A percentile compares a stretch with the other conserved stretches of the same genome.
phyloP scores from a whole-genome alignment of 2,329 filamentous ascomycete species.

The Trichoderma brevicompactum region DNA sequence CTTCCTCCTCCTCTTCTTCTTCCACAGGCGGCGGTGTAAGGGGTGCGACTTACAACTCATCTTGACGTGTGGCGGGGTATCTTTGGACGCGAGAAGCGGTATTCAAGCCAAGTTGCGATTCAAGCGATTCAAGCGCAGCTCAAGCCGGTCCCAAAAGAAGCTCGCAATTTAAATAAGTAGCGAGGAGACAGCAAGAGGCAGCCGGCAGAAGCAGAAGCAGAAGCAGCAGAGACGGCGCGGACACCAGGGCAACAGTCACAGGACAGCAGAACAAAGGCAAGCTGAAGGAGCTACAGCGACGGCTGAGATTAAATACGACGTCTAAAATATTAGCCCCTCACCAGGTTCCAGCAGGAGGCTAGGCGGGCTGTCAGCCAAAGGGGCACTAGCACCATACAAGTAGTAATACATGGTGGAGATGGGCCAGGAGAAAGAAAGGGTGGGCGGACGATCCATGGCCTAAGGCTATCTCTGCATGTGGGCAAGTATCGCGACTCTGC shows the following conservation, averaged over 20 bases:
- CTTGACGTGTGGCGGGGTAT: constrained; percentile 33
- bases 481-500: constrained; percentile 1
- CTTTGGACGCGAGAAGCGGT: not conserved
- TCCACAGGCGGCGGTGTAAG: not conserved
- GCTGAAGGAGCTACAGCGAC: constrained; percentile 26
- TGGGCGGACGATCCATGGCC: constrained; percentile 16
- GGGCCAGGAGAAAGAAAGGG: constrained; percentile 2
- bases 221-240: not conserved
- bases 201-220: not conserved
- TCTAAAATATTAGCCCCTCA: constrained; percentile 14
- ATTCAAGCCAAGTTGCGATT: constrained; percentile 6
- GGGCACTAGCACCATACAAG: constrained; percentile 15
- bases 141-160: not conserved
- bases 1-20: not conserved
- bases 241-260: not conserved
- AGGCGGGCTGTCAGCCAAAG: constrained; percentile 16
- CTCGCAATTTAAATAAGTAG: not conserved
- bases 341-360: not conserved
- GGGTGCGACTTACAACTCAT: constrained; percentile 48
- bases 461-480: constrained; percentile 12
- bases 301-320: constrained; percentile 27
- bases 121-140: not conserved
- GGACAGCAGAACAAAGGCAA: not conserved
- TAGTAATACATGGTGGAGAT: constrained; percentile 11
- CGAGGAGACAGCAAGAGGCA: not conserved